phyloP scores from a whole-genome alignment of 208 protist species.

The Naegleria fowleri region DNA sequence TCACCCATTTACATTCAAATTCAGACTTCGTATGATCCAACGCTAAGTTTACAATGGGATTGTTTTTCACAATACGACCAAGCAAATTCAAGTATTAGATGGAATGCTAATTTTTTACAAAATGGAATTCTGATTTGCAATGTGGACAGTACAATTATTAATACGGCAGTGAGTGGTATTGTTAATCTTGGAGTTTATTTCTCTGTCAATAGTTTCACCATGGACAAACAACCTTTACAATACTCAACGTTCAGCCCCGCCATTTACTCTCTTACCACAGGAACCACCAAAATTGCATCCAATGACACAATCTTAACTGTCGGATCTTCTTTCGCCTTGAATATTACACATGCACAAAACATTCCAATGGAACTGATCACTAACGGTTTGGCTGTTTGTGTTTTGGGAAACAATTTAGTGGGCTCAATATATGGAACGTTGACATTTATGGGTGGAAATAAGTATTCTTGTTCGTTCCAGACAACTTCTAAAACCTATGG shows the following conservation, averaged over 20 bases:
- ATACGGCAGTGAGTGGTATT: background rate
- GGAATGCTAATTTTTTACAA: background rate
- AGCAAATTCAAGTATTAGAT: background rate
- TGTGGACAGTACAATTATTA: background rate
- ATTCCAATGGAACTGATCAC: background rate
- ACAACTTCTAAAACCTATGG: background rate
- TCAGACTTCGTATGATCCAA: background rate
- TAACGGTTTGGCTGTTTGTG: background rate
- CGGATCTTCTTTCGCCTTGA: background rate
- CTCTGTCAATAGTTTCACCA: background rate
- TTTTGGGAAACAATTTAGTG: background rate
- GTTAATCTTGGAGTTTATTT: background rate
- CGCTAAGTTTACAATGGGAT: background rate
- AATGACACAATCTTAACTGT: background rate
- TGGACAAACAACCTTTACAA: background rate
- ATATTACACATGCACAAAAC: background rate
- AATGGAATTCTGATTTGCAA: background rate
- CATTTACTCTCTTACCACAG: background rate
- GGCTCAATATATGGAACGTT: background rate
- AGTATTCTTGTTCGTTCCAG: background rate
- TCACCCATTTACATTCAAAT: background rate
- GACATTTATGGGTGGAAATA: background rate
- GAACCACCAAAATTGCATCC: background rate
- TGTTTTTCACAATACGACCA: background rate
- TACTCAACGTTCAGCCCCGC: background rate